Evolutionary conservation across 2,329 filamentous ascomycete genomes (phyloP), one percentile per base, ranked within the genome.

Genomic region (Aureobasidium melanogenum): DNA sequence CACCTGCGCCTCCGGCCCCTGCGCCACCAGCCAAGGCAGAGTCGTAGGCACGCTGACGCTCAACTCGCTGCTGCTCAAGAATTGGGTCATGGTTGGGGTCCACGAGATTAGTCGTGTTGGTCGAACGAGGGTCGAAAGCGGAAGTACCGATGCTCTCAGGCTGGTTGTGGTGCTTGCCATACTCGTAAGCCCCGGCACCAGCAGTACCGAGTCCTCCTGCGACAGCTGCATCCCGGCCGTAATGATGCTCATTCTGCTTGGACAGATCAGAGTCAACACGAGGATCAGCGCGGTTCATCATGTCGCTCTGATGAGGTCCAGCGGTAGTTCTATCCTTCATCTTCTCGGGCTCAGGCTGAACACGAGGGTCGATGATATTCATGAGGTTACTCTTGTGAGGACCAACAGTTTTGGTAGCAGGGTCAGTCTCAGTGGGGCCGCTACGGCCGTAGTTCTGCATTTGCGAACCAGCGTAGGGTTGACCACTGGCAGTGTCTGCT

Each of bases 131-230:
- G n/a, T 64, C 68, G 38, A 66, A 61, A 1, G 69, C 68, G 30
- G 67, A 66, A 7, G 66, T 64, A 1, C 68, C 67, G 39, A 67
- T 68, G 28, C 64, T 66, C 19, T 46, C 50, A 17, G 61, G 36
- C 15, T 46, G 34, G 12, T 15, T 7, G 19, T 74, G 69, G 43
- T 72, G 54, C 54, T 57, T n/a, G 22, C 15, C 32, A 30, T 48
- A 39, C 26, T 74, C 71, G 39, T 74, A 67, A 0, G 68, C 72
- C 48, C 70, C 70, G 41, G 70, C 67, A 6, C 71, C 71, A 38
- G 69, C 67, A 30, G 69, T 69, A 10, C 69, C 70, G n/a, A 67
- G 64, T 36, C 67, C 70, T 39, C 70, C 73, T 56, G 64, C 69
- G 28, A 72, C 38, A 22, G 69, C 71, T 34, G 64, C 64, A 32